phyloP scores from a whole-genome alignment of 257 asterid species.

The Solanum clarkiae region DNA sequence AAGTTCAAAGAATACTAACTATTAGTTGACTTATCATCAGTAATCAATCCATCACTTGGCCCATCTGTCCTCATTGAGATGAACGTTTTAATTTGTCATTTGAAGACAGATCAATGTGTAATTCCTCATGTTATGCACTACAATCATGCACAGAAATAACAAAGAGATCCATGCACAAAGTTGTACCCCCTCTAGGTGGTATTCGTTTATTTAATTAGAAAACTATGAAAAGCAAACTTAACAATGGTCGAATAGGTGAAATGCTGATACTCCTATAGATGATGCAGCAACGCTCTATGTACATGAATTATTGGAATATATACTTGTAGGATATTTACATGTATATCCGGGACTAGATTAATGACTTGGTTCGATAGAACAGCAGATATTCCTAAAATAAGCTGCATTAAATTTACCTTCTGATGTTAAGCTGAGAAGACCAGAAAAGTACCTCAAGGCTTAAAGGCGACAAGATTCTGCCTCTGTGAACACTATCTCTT shows the following conservation, averaged over 20 bases:
- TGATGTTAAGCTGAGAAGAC: background rate
- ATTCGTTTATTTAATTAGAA: background rate
- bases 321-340: background rate
- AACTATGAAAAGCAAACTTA: background rate
- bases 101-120: background rate
- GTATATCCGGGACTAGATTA: background rate
- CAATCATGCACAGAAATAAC: background rate
- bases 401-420: background rate
- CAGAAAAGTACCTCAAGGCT: background rate
- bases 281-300: background rate
- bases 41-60: background rate
- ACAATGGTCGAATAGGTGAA: background rate
- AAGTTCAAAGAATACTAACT: background rate
- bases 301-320: background rate
- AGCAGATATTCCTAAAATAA: background rate
- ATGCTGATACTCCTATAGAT: background rate
- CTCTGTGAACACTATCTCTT: constrained; percentile 17
- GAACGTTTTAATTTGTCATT: background rate
- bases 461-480: background rate
- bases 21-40: background rate
- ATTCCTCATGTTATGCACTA: background rate
- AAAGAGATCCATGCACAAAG: background rate
- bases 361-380: background rate
- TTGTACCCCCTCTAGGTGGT: background rate
- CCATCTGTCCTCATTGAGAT: background rate